These are phyloP conservation scores for Lipomyces sp. DNA, from an alignment of 805 yeast species.

Conservation along the genomic window DNA sequence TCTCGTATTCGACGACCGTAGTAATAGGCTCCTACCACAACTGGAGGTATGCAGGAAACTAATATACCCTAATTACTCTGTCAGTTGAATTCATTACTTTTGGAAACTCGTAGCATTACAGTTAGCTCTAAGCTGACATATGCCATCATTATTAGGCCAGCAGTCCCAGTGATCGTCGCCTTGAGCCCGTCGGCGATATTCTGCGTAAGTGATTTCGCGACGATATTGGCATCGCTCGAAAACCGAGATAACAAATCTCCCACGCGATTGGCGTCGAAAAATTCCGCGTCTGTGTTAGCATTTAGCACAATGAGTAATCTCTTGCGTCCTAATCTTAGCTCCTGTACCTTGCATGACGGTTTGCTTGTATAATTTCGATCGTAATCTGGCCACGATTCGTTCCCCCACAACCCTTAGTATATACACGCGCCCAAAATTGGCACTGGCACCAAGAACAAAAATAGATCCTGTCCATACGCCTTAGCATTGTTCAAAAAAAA, in stretches of 20 bases:
- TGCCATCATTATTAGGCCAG: conserved; percentile 91
- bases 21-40: conserved; percentile 74
- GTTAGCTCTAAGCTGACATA: conserved; percentile 83
- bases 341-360: conserved; percentile 62
- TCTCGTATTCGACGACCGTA: conserved; percentile 81
- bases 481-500: not conserved
- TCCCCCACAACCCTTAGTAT: conserved; percentile 82
- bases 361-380: conserved; percentile 75
- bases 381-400: conserved; percentile 78
- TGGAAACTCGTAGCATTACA: conserved; percentile 45
- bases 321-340: not conserved
- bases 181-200: conserved; percentile 89
- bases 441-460: conserved; percentile 72
- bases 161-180: conserved; percentile 77
- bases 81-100: not conserved
- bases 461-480: conserved; percentile 42
- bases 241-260: conserved; percentile 91
- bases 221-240: conserved; percentile 86
- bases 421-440: conserved; percentile 79
- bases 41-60: conserved; percentile 80
- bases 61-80: conserved; percentile 54
- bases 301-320: not conserved
- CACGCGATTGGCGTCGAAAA: conserved; percentile 84
- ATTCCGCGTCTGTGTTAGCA: conserved; percentile 65
- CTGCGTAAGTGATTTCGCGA: conserved; percentile 82